Conservation (phyloP, 164 flowering plant species). For the Magnolia kwangsiensis region DNA sequence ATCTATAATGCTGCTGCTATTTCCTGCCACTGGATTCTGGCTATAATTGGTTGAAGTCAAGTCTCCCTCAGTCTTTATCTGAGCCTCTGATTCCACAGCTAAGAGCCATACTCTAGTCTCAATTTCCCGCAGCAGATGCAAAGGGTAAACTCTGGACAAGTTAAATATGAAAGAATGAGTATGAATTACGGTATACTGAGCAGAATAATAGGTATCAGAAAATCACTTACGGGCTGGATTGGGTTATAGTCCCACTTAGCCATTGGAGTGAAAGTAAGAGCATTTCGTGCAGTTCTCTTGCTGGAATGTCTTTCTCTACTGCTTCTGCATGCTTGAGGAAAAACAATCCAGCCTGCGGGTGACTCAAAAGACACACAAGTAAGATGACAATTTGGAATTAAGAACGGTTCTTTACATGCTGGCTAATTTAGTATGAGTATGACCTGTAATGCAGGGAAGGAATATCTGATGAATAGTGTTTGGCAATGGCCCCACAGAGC, state of each 20-base stretch:
- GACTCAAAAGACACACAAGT: neutral
- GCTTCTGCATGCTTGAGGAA: constrained; percentile 97
- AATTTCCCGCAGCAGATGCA: constrained; percentile 93
- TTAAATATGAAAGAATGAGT: constrained; percentile 8
- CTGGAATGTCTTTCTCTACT: constrained; percentile 86
- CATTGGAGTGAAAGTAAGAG: constrained; percentile 89
- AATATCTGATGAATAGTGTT: constrained; percentile 71
- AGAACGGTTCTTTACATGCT: neutral
- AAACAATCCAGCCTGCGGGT: constrained; percentile 82
- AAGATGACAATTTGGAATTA: neutral
- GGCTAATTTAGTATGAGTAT: neutral
- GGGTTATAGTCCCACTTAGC: constrained; percentile 88
- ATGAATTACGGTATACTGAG: neutral
- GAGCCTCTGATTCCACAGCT: constrained; percentile 98
- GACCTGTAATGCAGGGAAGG: constrained; percentile 84
- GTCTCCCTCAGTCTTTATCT: constrained; percentile 60
- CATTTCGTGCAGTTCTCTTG: constrained; percentile 81
- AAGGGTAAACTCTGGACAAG: constrained; percentile 70
- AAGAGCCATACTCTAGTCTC: constrained; percentile 99
- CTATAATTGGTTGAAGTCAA: constrained; percentile 29
- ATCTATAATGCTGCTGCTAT: constrained; percentile 63
- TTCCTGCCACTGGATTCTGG: constrained; percentile 37
- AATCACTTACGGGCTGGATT: constrained; percentile 67
- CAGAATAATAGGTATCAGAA: neutral
- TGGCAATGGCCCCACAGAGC: constrained; percentile 98